Conservation (phyloP, 805 yeast genomes). For the Millerozyma acaciae region DNA sequence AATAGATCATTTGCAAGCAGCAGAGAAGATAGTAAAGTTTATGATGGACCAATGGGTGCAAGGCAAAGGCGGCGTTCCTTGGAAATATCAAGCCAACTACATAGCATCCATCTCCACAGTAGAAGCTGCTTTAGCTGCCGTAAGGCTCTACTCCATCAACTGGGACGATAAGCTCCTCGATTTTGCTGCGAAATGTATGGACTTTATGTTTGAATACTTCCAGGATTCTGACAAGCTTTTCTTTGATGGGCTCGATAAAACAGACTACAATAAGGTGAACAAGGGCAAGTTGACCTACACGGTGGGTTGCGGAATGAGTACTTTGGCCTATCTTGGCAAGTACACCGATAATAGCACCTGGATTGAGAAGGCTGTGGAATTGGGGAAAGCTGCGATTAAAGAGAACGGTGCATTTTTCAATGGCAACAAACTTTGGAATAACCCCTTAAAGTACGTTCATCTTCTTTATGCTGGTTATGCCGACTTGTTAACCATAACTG, state of each 20-base stretch:
- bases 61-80: constrained; percentile 22
- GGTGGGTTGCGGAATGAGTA: constrained; percentile 23
- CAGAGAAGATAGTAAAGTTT: constrained; percentile 14
- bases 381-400: constrained; percentile 16
- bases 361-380: constrained; percentile 17
- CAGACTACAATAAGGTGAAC: constrained; percentile 14
- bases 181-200: constrained; percentile 16
- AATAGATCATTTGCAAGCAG: constrained; percentile 15
- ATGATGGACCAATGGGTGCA: constrained; percentile 16
- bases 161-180: constrained; percentile 10
- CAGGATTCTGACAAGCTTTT: constrained; percentile 17
- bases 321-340: constrained; percentile 18
- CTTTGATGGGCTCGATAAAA: constrained; percentile 16
- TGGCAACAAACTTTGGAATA: constrained; percentile 19
- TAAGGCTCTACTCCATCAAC: constrained; percentile 15
- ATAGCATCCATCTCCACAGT: constrained; percentile 27
- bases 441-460: constrained; percentile 22
- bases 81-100: constrained; percentile 20
- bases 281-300: constrained; percentile 28
- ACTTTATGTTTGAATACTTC: constrained; percentile 13
- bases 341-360: constrained; percentile 14
- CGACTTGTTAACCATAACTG: constrained; percentile 15
- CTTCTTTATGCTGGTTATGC: constrained; percentile 23
- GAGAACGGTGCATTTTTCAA: constrained; percentile 13
- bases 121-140: constrained; percentile 27